Conservation (phyloP, 768 basidiomycete genomes). For the Agrocybe praecox region DNA sequence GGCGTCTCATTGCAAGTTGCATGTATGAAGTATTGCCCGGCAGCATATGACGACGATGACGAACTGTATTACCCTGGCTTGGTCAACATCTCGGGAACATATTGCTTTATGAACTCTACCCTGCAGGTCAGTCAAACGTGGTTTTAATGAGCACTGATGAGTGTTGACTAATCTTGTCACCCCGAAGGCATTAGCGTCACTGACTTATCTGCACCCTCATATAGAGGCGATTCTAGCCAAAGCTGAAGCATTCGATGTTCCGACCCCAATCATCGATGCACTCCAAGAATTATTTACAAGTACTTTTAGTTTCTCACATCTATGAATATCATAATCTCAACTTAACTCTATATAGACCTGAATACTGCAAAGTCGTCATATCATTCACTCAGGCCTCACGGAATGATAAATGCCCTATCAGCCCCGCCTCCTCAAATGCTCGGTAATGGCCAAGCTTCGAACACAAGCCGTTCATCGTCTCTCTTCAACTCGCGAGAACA, state of each 20-base stretch:
- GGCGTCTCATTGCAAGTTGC: background rate
- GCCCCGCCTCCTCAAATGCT: slow-evolving; percentile 39
- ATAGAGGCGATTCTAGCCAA: slow-evolving; percentile 74
- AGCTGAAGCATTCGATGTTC: slow-evolving; percentile 80
- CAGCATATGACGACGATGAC: slow-evolving; percentile 25
- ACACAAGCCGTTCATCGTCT: slow-evolving; percentile 25
- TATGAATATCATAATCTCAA: background rate
- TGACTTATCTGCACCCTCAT: slow-evolving; percentile 80
- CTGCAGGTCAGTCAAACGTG: slow-evolving; percentile 62
- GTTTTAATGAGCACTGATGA: background rate
- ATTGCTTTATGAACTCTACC: slow-evolving; percentile 98
- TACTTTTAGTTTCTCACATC: slow-evolving; percentile 24
- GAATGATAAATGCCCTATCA: slow-evolving; percentile 72
- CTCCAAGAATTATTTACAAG: slow-evolving; percentile 72
- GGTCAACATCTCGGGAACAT: slow-evolving; percentile 93
- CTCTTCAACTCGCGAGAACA: slow-evolving; percentile 90
- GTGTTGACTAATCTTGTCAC: background rate
- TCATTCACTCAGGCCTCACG: slow-evolving; percentile 68
- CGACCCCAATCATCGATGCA: slow-evolving; percentile 85
- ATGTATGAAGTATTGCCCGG: background rate
- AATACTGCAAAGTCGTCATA: slow-evolving; percentile 63
- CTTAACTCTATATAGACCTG: slow-evolving; percentile 55
- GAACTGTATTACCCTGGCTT: slow-evolving; percentile 82
- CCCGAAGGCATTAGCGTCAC: slow-evolving; percentile 84
- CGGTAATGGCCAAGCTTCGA: slow-evolving; percentile 42